phyloP scores from a whole-genome alignment of 352 stramenopile species.

The Discostella stelligera region DNA sequence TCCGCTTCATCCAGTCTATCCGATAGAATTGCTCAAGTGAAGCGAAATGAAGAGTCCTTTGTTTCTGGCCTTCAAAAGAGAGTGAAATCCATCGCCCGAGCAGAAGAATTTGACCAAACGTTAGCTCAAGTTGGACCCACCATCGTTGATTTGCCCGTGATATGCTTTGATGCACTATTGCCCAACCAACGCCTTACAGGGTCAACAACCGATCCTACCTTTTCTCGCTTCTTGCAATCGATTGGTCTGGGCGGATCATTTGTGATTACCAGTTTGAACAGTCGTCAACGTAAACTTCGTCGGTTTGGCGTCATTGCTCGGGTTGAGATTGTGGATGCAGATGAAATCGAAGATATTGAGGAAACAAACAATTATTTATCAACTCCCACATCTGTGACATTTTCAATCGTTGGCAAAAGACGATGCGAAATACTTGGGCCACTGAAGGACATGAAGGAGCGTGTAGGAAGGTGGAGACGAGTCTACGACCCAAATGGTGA shows the following conservation, averaged over 20 bases:
- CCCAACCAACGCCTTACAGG: slow-evolving; percentile 55
- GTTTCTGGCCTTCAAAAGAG: slow-evolving; percentile 22
- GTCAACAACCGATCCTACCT: slow-evolving; percentile 60
- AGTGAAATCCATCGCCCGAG: slow-evolving; percentile 5
- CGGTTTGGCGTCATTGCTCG: slow-evolving; percentile 49
- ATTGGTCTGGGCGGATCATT: slow-evolving; percentile 62
- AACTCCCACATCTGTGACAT: slow-evolving; percentile 59
- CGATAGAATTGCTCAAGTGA: slow-evolving; percentile 21
- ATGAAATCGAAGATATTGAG: neutral
- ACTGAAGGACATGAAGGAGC: slow-evolving; percentile 31
- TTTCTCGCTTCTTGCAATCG: slow-evolving; percentile 49
- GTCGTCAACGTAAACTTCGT: slow-evolving; percentile 42
- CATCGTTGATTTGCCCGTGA: slow-evolving; percentile 40
- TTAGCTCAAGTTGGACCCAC: neutral
- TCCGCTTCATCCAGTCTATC: slow-evolving; percentile 3
- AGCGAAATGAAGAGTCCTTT: slow-evolving; percentile 15
- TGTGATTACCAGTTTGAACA: slow-evolving; percentile 63
- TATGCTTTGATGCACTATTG: slow-evolving; percentile 62
- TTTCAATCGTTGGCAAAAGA: slow-evolving; percentile 47
- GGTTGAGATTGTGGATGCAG: slow-evolving; percentile 56
- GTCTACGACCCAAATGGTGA: slow-evolving; percentile 68
- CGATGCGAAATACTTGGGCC: slow-evolving; percentile 38
- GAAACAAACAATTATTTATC: neutral
- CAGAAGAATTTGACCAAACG: slow-evolving; percentile 3
- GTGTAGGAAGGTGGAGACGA: slow-evolving; percentile 61